Conservation (phyloP, 2,329 filamentous ascomycete species). For the Colletotrichum shisoi region DNA sequence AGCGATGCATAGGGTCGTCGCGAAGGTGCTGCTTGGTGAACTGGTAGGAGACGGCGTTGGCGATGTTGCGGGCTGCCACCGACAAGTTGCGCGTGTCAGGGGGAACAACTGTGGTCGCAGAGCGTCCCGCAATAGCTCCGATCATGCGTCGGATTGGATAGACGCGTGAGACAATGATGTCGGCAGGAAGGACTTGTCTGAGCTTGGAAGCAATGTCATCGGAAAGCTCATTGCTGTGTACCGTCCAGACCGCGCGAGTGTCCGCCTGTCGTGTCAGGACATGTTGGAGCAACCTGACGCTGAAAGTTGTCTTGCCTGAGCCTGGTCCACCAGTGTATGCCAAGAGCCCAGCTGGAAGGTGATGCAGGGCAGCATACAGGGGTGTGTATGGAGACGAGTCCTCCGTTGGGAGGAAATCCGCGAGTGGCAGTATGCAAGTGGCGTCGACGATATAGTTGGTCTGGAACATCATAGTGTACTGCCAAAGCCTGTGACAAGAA, state of each 20-base stretch:
- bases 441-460: too few species aligned
- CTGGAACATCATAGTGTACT: too few species aligned
- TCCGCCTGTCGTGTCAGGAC: not conserved
- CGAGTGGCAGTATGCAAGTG: too few species aligned
- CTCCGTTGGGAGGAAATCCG: too few species aligned
- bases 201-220: not conserved
- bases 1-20: not conserved
- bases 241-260: not conserved
- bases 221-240: not conserved
- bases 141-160: not conserved
- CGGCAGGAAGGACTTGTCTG: not conserved
- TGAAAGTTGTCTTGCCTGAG: not conserved
- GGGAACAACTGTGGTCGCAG: too few species aligned
- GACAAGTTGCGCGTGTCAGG: too few species aligned
- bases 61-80: not conserved
- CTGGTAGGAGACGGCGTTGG: too few species aligned
- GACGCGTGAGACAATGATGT: not conserved
- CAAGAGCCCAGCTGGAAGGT: too few species aligned
- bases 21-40: not conserved
- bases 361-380: too few species aligned
- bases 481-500: too few species aligned
- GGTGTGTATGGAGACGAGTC: too few species aligned
- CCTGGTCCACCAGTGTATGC: not conserved
- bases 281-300: not conserved
- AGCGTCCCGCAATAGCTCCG: not conserved